These are phyloP conservation scores for Neurospora sublineolata DNA, from an alignment of 495 filamentous ascomycete species.

Conservation along the genomic window DNA sequence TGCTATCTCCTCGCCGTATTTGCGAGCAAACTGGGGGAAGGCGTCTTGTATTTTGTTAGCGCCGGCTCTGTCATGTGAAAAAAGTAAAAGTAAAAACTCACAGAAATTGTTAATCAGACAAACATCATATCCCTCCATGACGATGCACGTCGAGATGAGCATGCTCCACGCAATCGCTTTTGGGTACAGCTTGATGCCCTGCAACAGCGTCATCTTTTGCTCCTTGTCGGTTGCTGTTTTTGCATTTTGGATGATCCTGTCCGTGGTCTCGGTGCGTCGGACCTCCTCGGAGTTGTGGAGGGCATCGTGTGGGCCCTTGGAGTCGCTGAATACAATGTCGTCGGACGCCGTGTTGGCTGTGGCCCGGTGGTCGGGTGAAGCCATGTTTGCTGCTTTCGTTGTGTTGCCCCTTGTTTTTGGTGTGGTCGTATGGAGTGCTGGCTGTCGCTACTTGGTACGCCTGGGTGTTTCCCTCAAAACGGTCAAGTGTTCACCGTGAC, in stretches of 20 bases:
- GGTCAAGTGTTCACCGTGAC: background rate
- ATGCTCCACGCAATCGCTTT: slow-evolving; percentile 50
- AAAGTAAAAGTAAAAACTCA: slow-evolving; percentile 9
- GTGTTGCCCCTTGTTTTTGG: background rate
- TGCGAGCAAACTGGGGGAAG: slow-evolving; percentile 52
- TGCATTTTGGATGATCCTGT: slow-evolving; percentile 34
- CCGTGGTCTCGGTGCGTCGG: slow-evolving; percentile 15
- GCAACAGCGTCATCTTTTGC: slow-evolving; percentile 41
- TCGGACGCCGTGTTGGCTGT: background rate
- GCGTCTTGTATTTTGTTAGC: slow-evolving; percentile 22
- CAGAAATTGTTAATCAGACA: slow-evolving; percentile 48
- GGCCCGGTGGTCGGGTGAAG: background rate
- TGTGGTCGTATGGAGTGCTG: background rate
- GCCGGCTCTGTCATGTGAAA: background rate
- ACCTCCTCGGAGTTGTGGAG: slow-evolving; percentile 2
- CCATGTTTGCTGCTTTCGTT: background rate
- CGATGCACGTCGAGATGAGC: slow-evolving; percentile 49
- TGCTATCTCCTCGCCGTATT: slow-evolving; percentile 48
- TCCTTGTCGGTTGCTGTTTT: slow-evolving; percentile 39
- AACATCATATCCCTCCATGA: slow-evolving; percentile 56
- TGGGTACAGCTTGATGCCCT: slow-evolving; percentile 43
- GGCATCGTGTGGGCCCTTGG: background rate
- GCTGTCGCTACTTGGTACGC: background rate
- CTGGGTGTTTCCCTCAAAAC: background rate
- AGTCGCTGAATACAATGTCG: background rate